Evolutionary conservation across 2,329 filamentous ascomycete species (phyloP), one percentile per base, ranked within the genome.

Genomic region (Blastomyces silverae): DNA sequence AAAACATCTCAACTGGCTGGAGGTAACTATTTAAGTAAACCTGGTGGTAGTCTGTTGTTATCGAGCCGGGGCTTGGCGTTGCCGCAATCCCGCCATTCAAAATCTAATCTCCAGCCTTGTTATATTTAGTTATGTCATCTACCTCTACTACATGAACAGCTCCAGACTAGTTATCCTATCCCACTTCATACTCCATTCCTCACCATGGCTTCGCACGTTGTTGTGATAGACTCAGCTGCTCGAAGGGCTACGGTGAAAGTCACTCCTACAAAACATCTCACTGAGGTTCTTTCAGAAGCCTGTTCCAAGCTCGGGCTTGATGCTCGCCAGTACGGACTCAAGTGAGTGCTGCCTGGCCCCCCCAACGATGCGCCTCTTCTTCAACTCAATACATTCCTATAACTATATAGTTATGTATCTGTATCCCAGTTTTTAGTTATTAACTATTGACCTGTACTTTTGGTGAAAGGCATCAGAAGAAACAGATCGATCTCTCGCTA

Each of bases 251-350:
- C 85, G 53, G 83, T 99, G 77, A 96, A 96, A 77, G 92, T 94
- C 64, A 89, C 84, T 0, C 91, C 92, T 0, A 84, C 84, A 64
- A 96, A 88, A 68, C 89, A 91, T 71, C 80, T 99, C 70, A 89
- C 89, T 65, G 92, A 97, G 73, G 85, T 99, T 1, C 82, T 96
- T 22, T 85, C 91, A 67, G 89, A 97, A 77, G 93, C 93, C 57
- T 97, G 93, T 76, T 82, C 82, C 70, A 96, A 93, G 79, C 85
- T 96, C 70, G 87, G 87, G 66, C 78, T 93, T 42, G 81, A 87
- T 66, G 81, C 88, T 42, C 87, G 88, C 69, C 88, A 89, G 67
- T 94, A 90, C 78, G 84, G 88, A 28, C 79, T 99, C 65, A 97
- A 95, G 89, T 93, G 79, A 72, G 79, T 74, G 55, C 37, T 50